Percentiles rank a stretch among this genome's conserved stretches.
phyloP scores from a whole-genome alignment of 208 protist genomes.

The Trypanosoma grayi region DNA sequence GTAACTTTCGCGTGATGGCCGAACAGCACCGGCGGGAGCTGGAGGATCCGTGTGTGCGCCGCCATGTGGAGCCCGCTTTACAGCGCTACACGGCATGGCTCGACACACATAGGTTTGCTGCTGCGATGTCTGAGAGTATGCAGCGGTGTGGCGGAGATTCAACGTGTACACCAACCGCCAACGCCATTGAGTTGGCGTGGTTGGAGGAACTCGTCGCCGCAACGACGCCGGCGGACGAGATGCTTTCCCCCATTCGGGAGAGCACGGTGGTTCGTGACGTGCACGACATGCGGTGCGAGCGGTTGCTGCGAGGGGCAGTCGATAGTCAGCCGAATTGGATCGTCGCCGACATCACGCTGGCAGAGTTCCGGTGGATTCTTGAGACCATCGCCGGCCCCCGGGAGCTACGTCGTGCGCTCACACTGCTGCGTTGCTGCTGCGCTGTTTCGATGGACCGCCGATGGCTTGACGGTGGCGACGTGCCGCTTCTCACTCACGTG shows the following conservation, averaged over 20 bases:
- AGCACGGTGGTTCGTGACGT: not conserved
- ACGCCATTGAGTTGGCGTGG: conserved; percentile 20
- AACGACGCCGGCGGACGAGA: not conserved
- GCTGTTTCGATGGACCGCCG: conserved; percentile 35
- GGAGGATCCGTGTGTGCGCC: conserved; percentile 28
- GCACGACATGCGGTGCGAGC: not conserved
- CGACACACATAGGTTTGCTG: conserved; percentile 12
- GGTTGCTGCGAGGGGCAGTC: not conserved
- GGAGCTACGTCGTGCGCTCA: conserved; percentile 50
- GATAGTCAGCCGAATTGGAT: conserved; percentile 56
- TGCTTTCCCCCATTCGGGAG: not conserved
- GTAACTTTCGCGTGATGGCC: conserved; percentile 40
- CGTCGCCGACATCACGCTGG: conserved; percentile 56
- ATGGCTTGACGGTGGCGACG: not conserved
- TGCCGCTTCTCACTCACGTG: conserved; percentile 7
- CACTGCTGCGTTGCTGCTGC: conserved; percentile 39
- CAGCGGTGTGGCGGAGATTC: not conserved
- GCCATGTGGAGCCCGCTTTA: conserved; percentile 41
- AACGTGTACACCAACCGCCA: not conserved
- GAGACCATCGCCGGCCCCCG: conserved; percentile 65
- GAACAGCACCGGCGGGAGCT: conserved; percentile 55
- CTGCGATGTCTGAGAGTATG: conserved; percentile 16
- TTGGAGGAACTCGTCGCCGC: conserved; percentile 4
- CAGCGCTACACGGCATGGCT: conserved; percentile 32
- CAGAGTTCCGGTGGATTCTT: conserved; percentile 76